Percentiles rank a stretch among this genome's conserved stretches.
These are phyloP conservation scores for Salix viminalis DNA, from an alignment of 345 rosid species.

Conservation along the genomic window DNA sequence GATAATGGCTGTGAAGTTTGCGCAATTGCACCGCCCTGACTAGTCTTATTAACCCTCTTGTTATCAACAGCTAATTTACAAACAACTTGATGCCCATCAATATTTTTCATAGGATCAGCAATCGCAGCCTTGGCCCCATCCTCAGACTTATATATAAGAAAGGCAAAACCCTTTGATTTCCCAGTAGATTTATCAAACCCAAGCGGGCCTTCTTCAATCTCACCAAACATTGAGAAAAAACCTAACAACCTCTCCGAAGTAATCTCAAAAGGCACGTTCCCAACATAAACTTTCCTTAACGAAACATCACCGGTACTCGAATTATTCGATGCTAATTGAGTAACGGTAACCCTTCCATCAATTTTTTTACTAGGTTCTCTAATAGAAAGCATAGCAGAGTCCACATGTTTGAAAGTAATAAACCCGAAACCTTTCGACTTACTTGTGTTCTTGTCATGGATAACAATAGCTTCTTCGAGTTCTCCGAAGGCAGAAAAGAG, in stretches of 20 bases:
- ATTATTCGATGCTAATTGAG: conserved; percentile 30
- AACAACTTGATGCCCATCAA: conserved; percentile 38
- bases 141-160: conserved; percentile 39
- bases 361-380: conserved; percentile 42
- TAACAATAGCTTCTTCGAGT: conserved; percentile 31
- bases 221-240: conserved; percentile 31
- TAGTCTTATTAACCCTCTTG: conserved; percentile 22
- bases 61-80: conserved; percentile 34
- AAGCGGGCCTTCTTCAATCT: conserved; percentile 46
- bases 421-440: conserved; percentile 35
- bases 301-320: conserved; percentile 18
- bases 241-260: conserved; percentile 32
- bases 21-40: not conserved
- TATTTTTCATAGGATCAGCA: conserved; percentile 32
- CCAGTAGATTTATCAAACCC: conserved; percentile 45
- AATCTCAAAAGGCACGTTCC: conserved; percentile 34
- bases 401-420: conserved; percentile 24
- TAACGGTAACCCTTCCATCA: conserved; percentile 34
- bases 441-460: conserved; percentile 27
- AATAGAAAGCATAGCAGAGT: conserved; percentile 24
- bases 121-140: conserved; percentile 40
- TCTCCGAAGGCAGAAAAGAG: conserved; percentile 26
- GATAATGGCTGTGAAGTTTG: not conserved
- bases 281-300: conserved; percentile 38
- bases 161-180: conserved; percentile 40